A percentile compares a stretch with the other conserved stretches of the same genome.
phyloP scores from a whole-genome alignment of 2,329 filamentous ascomycete genomes.

The Aspergillus sp. region DNA sequence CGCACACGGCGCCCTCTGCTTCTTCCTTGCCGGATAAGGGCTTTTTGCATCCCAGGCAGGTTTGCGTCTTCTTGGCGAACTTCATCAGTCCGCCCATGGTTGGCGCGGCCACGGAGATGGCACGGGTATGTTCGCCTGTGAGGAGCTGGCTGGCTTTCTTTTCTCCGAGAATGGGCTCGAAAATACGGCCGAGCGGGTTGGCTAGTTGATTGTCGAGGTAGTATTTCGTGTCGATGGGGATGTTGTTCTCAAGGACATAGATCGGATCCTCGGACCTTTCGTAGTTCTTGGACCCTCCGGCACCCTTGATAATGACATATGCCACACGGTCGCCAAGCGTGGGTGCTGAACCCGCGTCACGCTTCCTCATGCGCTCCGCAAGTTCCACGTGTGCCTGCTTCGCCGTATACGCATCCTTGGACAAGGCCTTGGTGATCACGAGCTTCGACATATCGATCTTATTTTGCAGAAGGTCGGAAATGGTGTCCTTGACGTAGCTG shows the following conservation, averaged over 20 bases:
- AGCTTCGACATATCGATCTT: conserved; percentile 99
- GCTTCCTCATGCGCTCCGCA: conserved; percentile 94
- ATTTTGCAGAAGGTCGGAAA: conserved; percentile 92
- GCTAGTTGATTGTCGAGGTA: conserved; percentile 98
- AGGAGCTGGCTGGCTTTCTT: conserved; percentile 84
- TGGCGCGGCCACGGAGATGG: conserved; percentile 88
- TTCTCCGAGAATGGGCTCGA: conserved; percentile 95
- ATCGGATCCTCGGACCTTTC: conserved; percentile 97
- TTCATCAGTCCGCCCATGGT: conserved; percentile 95
- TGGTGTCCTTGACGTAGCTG: conserved; percentile 94
- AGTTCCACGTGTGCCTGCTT: conserved; percentile 97
- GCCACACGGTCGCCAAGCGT: conserved; percentile 92
- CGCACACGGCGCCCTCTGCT: conserved; percentile 81
- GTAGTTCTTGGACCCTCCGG: conserved; percentile 88
- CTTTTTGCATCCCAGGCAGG: conserved; percentile 99
- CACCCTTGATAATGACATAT: conserved; percentile 95
- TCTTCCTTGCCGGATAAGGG: conserved; percentile 80
- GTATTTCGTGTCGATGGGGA: conserved; percentile 97
- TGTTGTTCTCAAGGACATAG: conserved; percentile 94
- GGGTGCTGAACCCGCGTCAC: conserved; percentile 90
- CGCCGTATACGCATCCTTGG: conserved; percentile 83
- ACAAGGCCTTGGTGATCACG: conserved; percentile 95
- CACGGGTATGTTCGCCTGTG: conserved; percentile 90
- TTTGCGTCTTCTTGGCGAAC: conserved; percentile 95
- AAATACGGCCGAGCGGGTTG: conserved; percentile 91